These are phyloP conservation scores for Fraxinus anomala DNA, from an alignment of 257 asterid species.

Conservation along the genomic window DNA sequence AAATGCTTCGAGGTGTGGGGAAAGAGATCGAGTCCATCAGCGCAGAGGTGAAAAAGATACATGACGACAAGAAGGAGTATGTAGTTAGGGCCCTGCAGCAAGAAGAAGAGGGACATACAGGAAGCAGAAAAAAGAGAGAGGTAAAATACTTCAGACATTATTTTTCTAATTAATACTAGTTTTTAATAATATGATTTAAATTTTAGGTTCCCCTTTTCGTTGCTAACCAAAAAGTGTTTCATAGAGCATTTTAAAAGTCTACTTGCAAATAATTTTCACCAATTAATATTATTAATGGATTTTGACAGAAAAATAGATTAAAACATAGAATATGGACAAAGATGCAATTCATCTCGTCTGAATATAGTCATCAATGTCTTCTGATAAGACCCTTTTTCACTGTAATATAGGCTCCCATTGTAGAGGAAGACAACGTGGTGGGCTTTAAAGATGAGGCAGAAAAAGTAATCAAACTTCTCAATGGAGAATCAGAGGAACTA, in stretches of 20 bases:
- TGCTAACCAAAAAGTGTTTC: no score
- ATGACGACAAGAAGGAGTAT: neutral
- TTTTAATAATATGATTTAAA: no score
- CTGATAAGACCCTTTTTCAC: neutral
- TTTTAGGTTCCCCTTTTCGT: no score
- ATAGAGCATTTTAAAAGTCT: no score
- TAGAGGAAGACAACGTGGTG: neutral
- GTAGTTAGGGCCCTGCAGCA: conserved; percentile 8
- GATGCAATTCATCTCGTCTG: no score
- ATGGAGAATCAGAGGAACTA: neutral
- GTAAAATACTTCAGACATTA: neutral
- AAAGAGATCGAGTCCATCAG: neutral
- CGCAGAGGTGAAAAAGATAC: neutral
- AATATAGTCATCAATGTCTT: neutral
- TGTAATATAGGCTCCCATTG: neutral
- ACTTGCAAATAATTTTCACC: no score
- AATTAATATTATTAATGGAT: no score
- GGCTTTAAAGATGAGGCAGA: conserved; percentile 11
- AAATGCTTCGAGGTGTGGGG: neutral
- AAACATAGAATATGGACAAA: no score
- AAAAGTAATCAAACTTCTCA: neutral
- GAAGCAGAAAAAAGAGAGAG: neutral
- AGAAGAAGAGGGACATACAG: neutral
- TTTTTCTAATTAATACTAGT: no score
- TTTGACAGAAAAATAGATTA: no score